Evolutionary conservation across 192 early-diverging fungal species (phyloP), one percentile per base, ranked within the genome.

Genomic region (Coemansia furcata): DNA sequence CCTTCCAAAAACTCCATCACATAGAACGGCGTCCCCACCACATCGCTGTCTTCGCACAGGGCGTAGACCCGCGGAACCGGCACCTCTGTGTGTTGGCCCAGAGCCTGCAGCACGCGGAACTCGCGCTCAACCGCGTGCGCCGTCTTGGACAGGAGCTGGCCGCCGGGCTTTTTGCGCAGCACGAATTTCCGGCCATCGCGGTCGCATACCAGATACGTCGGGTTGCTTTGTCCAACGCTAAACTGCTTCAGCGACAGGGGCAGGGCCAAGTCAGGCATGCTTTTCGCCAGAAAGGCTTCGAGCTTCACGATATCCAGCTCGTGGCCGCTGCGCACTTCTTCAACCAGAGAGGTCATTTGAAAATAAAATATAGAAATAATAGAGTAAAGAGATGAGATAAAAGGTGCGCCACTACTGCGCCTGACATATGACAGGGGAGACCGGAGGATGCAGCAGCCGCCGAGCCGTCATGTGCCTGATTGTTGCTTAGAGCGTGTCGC

Each of bases 41-140:
- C 87, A 19, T 69, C 67, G n/a, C 58, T 49, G 72, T 98, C 93
- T 69, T 96, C 92, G 74, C 96, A 98, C 35, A 98, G 87, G 17
- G 85, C 79, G 66, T 92, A 93, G 9, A 95, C 93, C 49, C 86
- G 85, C 7, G 96, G 96, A 4, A 98, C 96, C 3, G 96, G 96
- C 2, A 98, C 91, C 43, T 88, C 73, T 6, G 93, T 85, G 63
- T 91, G 71, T 39, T 72, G 64, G 49, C 87, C 87, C 26, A 98
- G 86, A 6, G 93, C 94, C 59, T 86, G 68, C 30, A 98, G 84
- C 12, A 97, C 85, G 30, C 86, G 78, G 80, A 85, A 96, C 77
- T 98, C 95, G 50, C 96, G 86, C 68, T 98, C 96, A 59, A 98
- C 90, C 2, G 93, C 93, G 61, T 98, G 96, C 1, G 94, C 95